Evolutionary conservation across 2,329 filamentous ascomycete genomes (phyloP), one percentile per base, ranked within the genome.

Genomic region (Calonectria leucothoes): DNA sequence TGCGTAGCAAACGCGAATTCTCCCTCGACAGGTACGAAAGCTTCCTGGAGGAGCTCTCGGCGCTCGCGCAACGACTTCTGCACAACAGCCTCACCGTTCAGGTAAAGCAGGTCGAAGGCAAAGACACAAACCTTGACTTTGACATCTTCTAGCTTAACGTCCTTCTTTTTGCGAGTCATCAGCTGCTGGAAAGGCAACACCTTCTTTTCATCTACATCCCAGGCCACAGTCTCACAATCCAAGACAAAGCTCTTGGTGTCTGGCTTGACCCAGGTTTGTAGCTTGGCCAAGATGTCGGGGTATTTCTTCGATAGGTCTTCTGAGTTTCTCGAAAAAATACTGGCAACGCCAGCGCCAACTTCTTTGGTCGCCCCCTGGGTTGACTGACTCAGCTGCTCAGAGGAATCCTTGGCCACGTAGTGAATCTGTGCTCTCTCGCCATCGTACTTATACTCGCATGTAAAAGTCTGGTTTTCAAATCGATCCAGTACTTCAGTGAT

Each of bases 381-480:
- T 42, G 91, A 88, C 59, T 93, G 90, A 71, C 90, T 90, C 77
- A 95, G 93, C 69, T 95, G 89, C 72, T 94, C 87, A 2, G 91
- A 87, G 12, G 94, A 91, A 74, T 96, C 94, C 75, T 95, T 94
- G 6, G 96, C 93, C 37, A 98, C 95, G 78, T 98, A 99, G 83
- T 99, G 97, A 65, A 99, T 98, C 83, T 99, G 97, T n/a, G 97
- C 97, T 82, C 97, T 91, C 85, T 99, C 97, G 63, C 97, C 97
- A 80, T 99, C 97, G 82, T 99, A 99, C 84, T 99, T 99, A 89
- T 98, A 99, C 83, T 99, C 97, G 86, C 97, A 99, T 1, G 97
- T 98, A 81, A 99, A 99, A 31, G 93, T 94, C 82, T 98, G 97
- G 76, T 94, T 93, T 82, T 98, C 97, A 77, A 99, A 99, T 6